Evolutionary conservation across 345 rosid genomes (phyloP).

Genomic region (Eucalyptus rudis): DNA sequence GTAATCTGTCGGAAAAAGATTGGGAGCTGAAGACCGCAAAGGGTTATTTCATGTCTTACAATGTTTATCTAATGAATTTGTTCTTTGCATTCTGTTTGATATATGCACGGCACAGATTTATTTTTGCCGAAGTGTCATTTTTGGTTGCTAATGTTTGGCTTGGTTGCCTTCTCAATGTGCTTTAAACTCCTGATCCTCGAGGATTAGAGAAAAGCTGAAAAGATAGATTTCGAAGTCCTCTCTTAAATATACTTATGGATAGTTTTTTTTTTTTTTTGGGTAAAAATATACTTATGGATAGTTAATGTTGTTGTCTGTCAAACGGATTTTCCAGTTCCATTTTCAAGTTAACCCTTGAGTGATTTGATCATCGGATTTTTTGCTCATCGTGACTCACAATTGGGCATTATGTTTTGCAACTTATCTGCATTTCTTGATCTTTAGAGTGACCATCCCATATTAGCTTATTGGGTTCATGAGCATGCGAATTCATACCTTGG

Average conservation of each 20-base stretch:
- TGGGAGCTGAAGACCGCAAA: slow-evolving; percentile 56
- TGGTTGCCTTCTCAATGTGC: background rate
- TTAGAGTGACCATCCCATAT: background rate
- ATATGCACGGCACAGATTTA: background rate
- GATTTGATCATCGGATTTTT: background rate
- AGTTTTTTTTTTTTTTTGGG: no score
- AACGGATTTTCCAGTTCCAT: background rate
- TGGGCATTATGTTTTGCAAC: background rate
- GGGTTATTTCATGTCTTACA: slow-evolving; percentile 25
- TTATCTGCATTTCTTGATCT: background rate
- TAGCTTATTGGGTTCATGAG: background rate
- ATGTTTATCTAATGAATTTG: background rate
- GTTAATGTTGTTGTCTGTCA: background rate
- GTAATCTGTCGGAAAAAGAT: slow-evolving; percentile 43
- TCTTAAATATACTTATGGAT: background rate
- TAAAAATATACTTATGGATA: background rate
- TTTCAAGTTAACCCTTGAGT: background rate
- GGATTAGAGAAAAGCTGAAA: background rate
- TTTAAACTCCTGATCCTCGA: background rate
- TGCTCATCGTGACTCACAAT: background rate
- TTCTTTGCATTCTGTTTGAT: background rate
- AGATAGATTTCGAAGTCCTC: background rate
- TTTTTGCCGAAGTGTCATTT: background rate
- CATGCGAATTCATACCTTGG: background rate
- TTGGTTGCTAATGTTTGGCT: background rate